Conservation (phyloP, 1,284 basidiomycete genomes). For the Afroboletus lepidellus region DNA sequence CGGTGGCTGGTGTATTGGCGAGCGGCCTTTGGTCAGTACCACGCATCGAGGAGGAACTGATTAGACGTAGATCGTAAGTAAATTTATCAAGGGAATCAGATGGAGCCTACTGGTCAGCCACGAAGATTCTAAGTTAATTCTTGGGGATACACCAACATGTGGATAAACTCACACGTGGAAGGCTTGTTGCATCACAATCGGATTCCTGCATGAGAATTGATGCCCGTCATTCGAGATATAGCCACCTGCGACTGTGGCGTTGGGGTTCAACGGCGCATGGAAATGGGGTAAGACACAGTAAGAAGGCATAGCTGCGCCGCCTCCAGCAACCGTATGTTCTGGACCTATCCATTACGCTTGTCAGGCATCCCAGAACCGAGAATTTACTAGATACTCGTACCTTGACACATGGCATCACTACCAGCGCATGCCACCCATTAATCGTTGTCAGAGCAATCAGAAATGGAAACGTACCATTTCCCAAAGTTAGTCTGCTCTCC, state of each 20-base stretch:
- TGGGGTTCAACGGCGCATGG: conserved; percentile 41
- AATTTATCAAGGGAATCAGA: neutral
- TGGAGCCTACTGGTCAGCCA: conserved; percentile 24
- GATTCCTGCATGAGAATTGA: conserved; percentile 54
- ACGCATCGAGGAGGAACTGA: conserved; percentile 57
- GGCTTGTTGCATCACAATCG: conserved; percentile 43
- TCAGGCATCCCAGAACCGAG: neutral
- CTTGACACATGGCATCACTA: conserved; percentile 55
- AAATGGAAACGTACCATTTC: conserved; percentile 43
- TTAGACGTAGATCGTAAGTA: neutral
- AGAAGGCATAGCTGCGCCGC: conserved; percentile 46
- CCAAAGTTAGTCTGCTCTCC: conserved; percentile 53
- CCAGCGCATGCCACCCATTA: neutral
- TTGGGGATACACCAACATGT: too few species aligned
- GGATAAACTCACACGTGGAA: conserved; percentile 28
- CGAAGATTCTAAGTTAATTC: conserved; percentile 33
- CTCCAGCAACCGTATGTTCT: conserved; percentile 44
- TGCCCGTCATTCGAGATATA: conserved; percentile 52
- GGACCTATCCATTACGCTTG: conserved; percentile 33
- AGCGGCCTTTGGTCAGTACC: conserved; percentile 43
- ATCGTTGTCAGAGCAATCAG: neutral
- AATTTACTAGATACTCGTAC: conserved; percentile 1
- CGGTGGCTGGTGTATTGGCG: conserved; percentile 43
- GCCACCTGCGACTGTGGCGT: conserved; percentile 36
- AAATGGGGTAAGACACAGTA: conserved; percentile 56